Base-by-base conservation (phyloP, 345 rosid genomes). In the Alliaria petiolata region DNA sequence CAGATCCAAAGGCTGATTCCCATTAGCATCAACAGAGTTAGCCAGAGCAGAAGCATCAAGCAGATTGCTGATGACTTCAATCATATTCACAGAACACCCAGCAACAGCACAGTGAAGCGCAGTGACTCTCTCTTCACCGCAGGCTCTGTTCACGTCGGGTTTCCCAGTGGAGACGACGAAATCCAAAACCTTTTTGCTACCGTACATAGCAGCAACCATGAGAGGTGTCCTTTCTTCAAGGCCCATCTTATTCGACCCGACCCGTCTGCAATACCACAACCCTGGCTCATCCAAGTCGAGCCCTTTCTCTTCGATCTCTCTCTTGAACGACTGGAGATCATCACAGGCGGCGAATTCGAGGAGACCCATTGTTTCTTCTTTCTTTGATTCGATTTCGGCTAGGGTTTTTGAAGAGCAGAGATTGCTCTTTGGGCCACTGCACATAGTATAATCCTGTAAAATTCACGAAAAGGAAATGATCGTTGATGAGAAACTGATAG, bases 71-170 rank as follows among this genome's bases (percentile, higher is more conserved):
- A 91, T 84, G 28, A 76, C 79, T 40, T 69, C 71, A 49, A 49
- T 11, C 54, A 78, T 76, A 8, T 86, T 76, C 39, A 42, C 52
- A 0, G 91, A 62, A 53, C 95, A 87, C 4, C 98, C 96, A 42
- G 96, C 95, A 71, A 83, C 93, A 34, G 96, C 98, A 67, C 91
- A 91, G 70, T 93, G 98, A 69, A 93, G 96, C 39, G 98, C 95
- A 57, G 98, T 89, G 65, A 85, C 86, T 81, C 82, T 85, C 79
- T 91, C 97, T 4, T 69, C 68, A 34, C 98, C 95, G 58, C 89
- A 91, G 76, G 84, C 84, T 71, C 84, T 81, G 44, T 87, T 93
- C 62, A 91, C 87, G 69, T 91, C 83, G 26, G 79, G 70, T 58
- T 80, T 85, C 15, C 84, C 84, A 0, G 83, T 70, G 62, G 72